A percentile compares a stretch with the other conserved stretches of the same genome.
Conservation (phyloP, 73 alveolate genomes). For the Paramecium primaurelia region DNA sequence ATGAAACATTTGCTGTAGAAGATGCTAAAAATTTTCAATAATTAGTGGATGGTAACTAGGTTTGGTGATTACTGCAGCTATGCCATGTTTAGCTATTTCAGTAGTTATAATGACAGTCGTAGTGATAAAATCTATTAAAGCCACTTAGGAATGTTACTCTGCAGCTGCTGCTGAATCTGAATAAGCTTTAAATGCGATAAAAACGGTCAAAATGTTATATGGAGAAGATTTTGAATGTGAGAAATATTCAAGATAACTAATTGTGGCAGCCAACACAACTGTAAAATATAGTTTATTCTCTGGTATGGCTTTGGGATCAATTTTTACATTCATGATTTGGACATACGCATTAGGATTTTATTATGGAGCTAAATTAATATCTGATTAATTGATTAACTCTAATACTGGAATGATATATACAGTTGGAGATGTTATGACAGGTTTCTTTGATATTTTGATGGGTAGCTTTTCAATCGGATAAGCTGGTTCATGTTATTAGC, state of each 20-base stretch:
- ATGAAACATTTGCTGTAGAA: slow-evolving; percentile 69
- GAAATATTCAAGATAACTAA: background rate
- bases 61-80: slow-evolving; percentile 62
- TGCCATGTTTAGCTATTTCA: slow-evolving; percentile 64
- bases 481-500: slow-evolving; percentile 74
- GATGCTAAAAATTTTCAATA: slow-evolving; percentile 69
- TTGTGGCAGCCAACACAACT: slow-evolving; percentile 28
- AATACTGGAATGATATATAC: slow-evolving; percentile 63
- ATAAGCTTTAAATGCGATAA: slow-evolving; percentile 77
- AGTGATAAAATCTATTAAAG: slow-evolving; percentile 53
- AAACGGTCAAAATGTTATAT: slow-evolving; percentile 72
- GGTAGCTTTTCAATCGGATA: slow-evolving; percentile 77
- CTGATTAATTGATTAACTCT: background rate
- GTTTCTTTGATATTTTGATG: slow-evolving; percentile 77
- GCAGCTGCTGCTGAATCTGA: slow-evolving; percentile 77
- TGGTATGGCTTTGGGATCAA: slow-evolving; percentile 44
- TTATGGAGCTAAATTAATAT: slow-evolving; percentile 58
- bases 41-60: slow-evolving; percentile 79
- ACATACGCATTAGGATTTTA: slow-evolving; percentile 56
- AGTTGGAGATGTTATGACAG: slow-evolving; percentile 73
- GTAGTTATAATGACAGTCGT: slow-evolving; percentile 56
- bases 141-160: slow-evolving; percentile 67
- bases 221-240: slow-evolving; percentile 59
- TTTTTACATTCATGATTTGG: slow-evolving; percentile 33
- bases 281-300: slow-evolving; percentile 22